Base-by-base conservation (phyloP, 768 basidiomycete species). In the Mycena galericulata region DNA sequence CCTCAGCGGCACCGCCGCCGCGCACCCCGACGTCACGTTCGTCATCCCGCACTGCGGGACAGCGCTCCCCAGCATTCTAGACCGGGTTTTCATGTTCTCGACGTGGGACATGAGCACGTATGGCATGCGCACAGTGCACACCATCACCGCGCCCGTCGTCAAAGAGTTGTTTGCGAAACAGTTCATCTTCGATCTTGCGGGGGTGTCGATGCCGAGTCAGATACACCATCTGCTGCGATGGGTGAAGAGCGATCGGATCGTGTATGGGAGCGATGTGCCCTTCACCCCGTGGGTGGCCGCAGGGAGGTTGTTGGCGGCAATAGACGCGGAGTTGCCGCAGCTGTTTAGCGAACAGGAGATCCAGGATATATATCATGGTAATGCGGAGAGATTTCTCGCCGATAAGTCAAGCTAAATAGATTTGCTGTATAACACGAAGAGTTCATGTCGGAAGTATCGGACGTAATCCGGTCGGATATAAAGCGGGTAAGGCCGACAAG, bases 41-140 rank as follows among this genome's bases (percentile, higher is more conserved):
- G 29, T 57, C 40, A 26, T 41, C 55, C 55, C 55, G 15, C 55
- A 57, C 55, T 57, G 55, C 26, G 55, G 55, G 36, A 27, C 7
- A 24, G 55, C 55, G 24, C 55, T 57, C 15, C 55, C 55, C 36
- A 57, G 55, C 55, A 22, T 57, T 10, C 55, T 57, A 11, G 38
- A 57, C 55, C 55, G 55, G 15, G 55, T n/a, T 12, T n/a, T 41
- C 55, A 1, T 38, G 34, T 2, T 38, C 32, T 22, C 53, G n/a
- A 7, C 53, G 53, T 17, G n/a, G 20, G 12, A 36, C 10, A 4
- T n/a, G 26, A 18, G 40, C 24, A 57, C 27, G 26, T 43, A 15
- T 22, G 43, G 2, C 3, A 14, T 26, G 26, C 36, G 14, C 26
- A 36, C 26, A 26, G 18, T 38, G 12, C 55, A 27, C 24, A 9